Evolutionary conservation across 805 yeast species (phyloP).

Genomic region (Candida tibetensis): DNA sequence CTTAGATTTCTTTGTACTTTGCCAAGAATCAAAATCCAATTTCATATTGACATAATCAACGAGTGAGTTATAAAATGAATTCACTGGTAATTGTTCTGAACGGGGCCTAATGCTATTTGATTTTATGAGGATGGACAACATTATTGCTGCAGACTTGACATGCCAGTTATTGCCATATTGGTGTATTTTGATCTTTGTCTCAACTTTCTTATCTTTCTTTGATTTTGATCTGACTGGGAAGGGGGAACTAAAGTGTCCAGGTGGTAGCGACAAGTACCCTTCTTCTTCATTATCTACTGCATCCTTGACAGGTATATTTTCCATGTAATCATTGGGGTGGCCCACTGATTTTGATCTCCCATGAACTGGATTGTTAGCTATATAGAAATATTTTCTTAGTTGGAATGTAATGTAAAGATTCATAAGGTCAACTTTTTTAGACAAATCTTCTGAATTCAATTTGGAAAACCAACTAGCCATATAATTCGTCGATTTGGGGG

Average conservation of each 20-base stretch:
- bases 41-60: slow-evolving; percentile 76
- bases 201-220: not conserved
- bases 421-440: slow-evolving; percentile 57
- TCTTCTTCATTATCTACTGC: slow-evolving; percentile 6
- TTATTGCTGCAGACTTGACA: slow-evolving; percentile 60
- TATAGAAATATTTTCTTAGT: slow-evolving; percentile 51
- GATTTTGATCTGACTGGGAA: not conserved
- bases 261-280: slow-evolving; percentile 3
- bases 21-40: slow-evolving; percentile 86
- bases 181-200: slow-evolving; percentile 44
- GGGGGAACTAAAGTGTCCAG: not conserved
- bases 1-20: slow-evolving; percentile 34
- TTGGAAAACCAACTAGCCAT: slow-evolving; percentile 57
- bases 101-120: slow-evolving; percentile 44
- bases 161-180: slow-evolving; percentile 85
- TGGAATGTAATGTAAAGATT: slow-evolving; percentile 81
- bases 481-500: slow-evolving; percentile 34
- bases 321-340: not conserved
- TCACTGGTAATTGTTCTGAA: slow-evolving; percentile 23
- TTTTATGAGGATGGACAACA: slow-evolving; percentile 52
- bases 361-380: slow-evolving; percentile 27
- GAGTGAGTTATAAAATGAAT: slow-evolving; percentile 71
- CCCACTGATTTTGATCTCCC: slow-evolving; percentile 8
- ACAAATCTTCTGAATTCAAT: slow-evolving; percentile 42
- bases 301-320: not conserved